Evolutionary conservation across 148 eudicot species (phyloP).

Genomic region (Vaccinium macrocarpon): DNA sequence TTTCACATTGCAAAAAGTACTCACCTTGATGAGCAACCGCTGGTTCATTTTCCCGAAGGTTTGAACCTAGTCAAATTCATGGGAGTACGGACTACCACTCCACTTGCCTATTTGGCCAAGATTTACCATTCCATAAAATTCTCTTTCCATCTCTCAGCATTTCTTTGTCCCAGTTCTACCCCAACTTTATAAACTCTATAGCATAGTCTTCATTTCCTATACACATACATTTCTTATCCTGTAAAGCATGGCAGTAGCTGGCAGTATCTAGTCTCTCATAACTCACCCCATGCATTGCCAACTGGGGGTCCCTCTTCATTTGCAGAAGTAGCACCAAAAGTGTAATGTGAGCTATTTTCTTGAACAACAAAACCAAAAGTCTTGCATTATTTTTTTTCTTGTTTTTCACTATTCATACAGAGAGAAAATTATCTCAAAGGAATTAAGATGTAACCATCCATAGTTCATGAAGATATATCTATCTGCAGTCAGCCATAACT

Average conservation of each 20-base stretch:
- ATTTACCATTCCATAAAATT: background rate
- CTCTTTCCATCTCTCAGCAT: too few species aligned
- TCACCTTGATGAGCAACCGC: slow-evolving; percentile 27
- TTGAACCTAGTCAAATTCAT: too few species aligned
- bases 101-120: background rate
- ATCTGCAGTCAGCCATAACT: slow-evolving; percentile 1
- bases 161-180: too few species aligned
- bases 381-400: background rate
- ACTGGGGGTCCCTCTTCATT: too few species aligned
- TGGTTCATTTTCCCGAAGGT: slow-evolving; percentile 14
- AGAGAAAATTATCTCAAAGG: background rate
- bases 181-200: background rate
- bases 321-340: too few species aligned
- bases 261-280: too few species aligned
- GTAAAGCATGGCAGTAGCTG: too few species aligned
- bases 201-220: background rate
- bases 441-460: background rate
- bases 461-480: background rate
- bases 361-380: background rate
- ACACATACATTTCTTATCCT: too few species aligned
- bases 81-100: too few species aligned
- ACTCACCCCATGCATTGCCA: too few species aligned
- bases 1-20: slow-evolving; percentile 6
- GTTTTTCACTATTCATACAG: background rate
- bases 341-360: slow-evolving; percentile 8